A percentile compares a stretch with the other conserved stretches of the same genome.
phyloP scores from a whole-genome alignment of 2,329 filamentous ascomycete genomes.

The Paracoccidioides lutzii region DNA sequence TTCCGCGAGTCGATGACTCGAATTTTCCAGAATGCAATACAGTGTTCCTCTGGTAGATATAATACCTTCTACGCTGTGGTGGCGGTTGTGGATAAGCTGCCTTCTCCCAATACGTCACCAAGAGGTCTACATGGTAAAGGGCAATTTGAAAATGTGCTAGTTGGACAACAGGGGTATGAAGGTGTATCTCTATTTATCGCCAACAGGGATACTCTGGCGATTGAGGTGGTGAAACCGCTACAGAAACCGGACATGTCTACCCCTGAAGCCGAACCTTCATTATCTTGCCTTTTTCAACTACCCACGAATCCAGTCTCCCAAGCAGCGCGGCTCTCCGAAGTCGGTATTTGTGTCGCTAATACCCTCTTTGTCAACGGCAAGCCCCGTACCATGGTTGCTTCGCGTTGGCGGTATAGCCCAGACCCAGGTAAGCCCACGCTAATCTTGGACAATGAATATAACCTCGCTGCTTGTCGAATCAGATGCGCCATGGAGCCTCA shows the following conservation, averaged over 20 bases:
- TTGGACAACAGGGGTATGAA: constrained; percentile 16
- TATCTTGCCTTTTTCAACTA: constrained; percentile 19
- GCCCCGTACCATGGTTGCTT: constrained; percentile 28
- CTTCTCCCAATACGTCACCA: constrained; percentile 9
- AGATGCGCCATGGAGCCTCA: constrained; percentile 11
- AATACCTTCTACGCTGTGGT: constrained; percentile 19
- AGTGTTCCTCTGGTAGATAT: constrained; percentile 1
- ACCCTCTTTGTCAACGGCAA: constrained; percentile 31
- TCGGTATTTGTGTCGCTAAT: constrained; percentile 30
- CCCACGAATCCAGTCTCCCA: constrained; percentile 1
- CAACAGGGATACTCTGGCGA: constrained; percentile 16
- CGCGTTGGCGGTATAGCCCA: constrained; percentile 22
- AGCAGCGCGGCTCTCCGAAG: constrained; percentile 15
- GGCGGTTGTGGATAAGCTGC: constrained; percentile 27
- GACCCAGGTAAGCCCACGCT: constrained; percentile 11
- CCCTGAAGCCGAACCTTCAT: constrained; percentile 19
- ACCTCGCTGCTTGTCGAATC: constrained; percentile 23
- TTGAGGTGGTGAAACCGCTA: constrained; percentile 18
- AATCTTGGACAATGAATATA: constrained; percentile 15
- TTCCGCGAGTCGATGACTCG: constrained; percentile 20
- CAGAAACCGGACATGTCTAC: constrained; percentile 19
- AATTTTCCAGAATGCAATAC: constrained; percentile 13
- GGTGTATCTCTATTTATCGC: constrained; percentile 25
- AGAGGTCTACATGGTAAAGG: background rate
- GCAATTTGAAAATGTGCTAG: background rate